Conservation (phyloP, 2,329 filamentous ascomycete genomes). For the Canariomyces notabilis region DNA sequence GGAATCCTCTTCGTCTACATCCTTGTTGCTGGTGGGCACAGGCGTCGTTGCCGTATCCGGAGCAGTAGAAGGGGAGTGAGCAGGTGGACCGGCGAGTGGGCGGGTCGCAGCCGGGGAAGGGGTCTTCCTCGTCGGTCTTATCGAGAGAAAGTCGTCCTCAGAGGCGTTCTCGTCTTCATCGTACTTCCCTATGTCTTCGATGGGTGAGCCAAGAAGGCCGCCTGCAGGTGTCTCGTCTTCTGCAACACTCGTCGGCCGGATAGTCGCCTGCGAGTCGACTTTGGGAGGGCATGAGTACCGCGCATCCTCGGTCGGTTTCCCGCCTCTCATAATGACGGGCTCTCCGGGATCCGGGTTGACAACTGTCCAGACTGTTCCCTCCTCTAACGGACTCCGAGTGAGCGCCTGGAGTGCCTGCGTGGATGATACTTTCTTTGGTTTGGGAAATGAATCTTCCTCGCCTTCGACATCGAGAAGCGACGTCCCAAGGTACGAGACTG, state of each 20-base stretch:
- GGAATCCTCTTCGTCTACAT: constrained; percentile 16
- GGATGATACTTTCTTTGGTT: constrained; percentile 33
- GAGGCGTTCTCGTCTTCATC: constrained; percentile 17
- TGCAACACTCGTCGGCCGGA: background rate
- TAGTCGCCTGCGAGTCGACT: constrained; percentile 13
- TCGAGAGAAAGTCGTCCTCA: constrained; percentile 26
- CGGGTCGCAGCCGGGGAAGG: constrained; percentile 12
- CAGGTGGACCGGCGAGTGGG: background rate
- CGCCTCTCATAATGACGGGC: constrained; percentile 16
- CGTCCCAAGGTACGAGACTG: constrained; percentile 24
- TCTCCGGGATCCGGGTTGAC: constrained; percentile 27
- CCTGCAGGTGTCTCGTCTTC: background rate
- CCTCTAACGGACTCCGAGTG: constrained; percentile 33
- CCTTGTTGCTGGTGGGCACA: background rate
- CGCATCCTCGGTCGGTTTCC: constrained; percentile 2
- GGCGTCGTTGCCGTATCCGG: background rate
- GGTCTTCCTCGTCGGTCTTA: constrained; percentile 19
- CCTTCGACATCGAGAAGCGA: constrained; percentile 29
- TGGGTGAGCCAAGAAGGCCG: constrained; percentile 11
- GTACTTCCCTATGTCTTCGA: constrained; percentile 13
- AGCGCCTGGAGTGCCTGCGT: constrained; percentile 34
- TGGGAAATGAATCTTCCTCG: constrained; percentile 32
- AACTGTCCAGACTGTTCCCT: constrained; percentile 32
- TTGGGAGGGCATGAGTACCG: background rate
- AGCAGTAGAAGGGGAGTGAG: background rate